Evolutionary conservation across 805 yeast genomes (phyloP).

Genomic region (Spathaspora sp.): DNA sequence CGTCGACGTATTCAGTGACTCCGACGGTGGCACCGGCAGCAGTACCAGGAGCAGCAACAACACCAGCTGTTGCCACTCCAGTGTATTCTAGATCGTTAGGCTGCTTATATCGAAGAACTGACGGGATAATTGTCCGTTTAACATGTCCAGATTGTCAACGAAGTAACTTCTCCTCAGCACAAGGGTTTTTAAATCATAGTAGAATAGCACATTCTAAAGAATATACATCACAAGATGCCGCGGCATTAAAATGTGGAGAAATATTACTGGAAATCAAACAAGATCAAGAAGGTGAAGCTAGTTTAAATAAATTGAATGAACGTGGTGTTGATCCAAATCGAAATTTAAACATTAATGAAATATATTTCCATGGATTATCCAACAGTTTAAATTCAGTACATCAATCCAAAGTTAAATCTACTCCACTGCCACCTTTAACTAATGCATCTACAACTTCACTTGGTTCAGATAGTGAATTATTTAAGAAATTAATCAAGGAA

Average conservation of each 20-base stretch:
- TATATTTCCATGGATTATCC: constrained; percentile 30
- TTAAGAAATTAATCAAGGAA: constrained; percentile 33
- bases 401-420: not conserved
- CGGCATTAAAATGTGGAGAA: constrained; percentile 65
- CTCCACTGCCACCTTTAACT: not conserved
- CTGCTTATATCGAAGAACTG: constrained; percentile 63
- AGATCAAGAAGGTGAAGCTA: constrained; percentile 46
- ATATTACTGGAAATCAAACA: constrained; percentile 53
- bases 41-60: not conserved
- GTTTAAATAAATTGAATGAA: constrained; percentile 30
- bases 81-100: constrained; percentile 21
- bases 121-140: constrained; percentile 65
- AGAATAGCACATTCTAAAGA: constrained; percentile 71
- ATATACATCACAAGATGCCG: constrained; percentile 68
- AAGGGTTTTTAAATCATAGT: constrained; percentile 76
- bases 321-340: constrained; percentile 40
- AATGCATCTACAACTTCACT: not conserved
- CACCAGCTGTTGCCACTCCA: not conserved
- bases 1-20: constrained; percentile 35
- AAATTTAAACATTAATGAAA: constrained; percentile 36
- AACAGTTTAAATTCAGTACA: not conserved
- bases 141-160: constrained; percentile 67
- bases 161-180: constrained; percentile 71
- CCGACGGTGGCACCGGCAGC: not conserved
- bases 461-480: constrained; percentile 21